phyloP scores from a whole-genome alignment of 139 green algal species.

The Coelastrella sp. region DNA sequence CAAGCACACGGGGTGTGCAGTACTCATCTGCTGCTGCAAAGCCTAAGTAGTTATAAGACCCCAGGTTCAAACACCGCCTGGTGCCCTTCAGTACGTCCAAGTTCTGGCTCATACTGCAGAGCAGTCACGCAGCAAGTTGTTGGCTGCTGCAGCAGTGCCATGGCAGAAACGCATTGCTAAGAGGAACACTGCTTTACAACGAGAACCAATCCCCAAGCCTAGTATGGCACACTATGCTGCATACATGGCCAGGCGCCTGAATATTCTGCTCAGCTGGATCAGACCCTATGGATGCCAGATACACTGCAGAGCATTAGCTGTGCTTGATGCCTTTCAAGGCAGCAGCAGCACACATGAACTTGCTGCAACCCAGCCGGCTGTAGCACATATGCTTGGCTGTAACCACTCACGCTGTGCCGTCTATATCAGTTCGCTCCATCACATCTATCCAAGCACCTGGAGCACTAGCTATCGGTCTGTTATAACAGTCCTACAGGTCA shows the following conservation, averaged over 20 bases:
- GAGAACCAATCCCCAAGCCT: no score
- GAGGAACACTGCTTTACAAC: no score
- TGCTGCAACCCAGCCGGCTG: not conserved
- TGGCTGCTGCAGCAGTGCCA: no score
- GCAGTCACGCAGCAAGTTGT: not conserved
- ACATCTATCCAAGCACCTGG: conserved; percentile 94
- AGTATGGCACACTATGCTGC: no score
- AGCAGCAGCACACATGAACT: not conserved
- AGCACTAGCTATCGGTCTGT: conserved; percentile 92
- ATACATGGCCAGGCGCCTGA: no score
- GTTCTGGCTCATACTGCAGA: conserved; percentile 45
- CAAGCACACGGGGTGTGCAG: conserved; percentile 91
- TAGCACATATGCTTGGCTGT: not conserved
- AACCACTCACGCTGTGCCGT: conserved; percentile 55
- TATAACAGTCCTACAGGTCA: conserved; percentile 91
- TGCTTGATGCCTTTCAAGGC: no score
- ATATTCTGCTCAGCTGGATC: no score
- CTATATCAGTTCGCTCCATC: conserved; percentile 78
- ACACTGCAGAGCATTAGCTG: not conserved
- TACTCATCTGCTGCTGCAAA: conserved; percentile 94
- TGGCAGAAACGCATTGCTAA: no score
- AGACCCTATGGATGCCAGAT: no score
- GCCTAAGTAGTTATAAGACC: conserved; percentile 99
- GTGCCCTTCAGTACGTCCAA: conserved; percentile 74
- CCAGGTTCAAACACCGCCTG: conserved; percentile 91